Evolutionary conservation across 176 grass and related monocot genomes (phyloP), one percentile per base, ranked within the genome.

Genomic region (Bothriochloa decipiens): DNA sequence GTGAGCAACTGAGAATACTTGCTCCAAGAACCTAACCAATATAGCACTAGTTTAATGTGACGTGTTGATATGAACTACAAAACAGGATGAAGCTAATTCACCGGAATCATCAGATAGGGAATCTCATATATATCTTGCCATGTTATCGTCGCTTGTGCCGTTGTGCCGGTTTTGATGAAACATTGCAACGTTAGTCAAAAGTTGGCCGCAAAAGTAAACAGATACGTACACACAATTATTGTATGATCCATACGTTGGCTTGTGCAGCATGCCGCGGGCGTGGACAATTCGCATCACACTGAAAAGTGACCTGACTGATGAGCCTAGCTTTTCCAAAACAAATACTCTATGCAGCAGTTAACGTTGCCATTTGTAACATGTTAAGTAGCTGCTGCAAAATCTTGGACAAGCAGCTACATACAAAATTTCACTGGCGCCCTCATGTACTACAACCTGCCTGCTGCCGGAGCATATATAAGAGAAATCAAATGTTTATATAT

Each of bases 351-450:
- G n/a, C 53, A n/a, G 53, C 7, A 79, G 5, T 18, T 46, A 60
- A 75, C 65, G 15, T 36, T 37, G 78, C 88, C 83, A 71, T 71
- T 72, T 77, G 78, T 70, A 20, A 70, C 49, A 41, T 42, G 55
- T 20, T 65, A 4, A 70, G 33, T 11, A 25, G 28, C 25, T 47
- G 27, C 27, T 16, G 20, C 26, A 18, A 52, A 17, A 55, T 78
- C 40, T 14, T 10, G 37, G 36, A 76, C 47, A 75, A 33, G 46
- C 50, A 68, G 60, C 78, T 37, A 17, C 46, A 20, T 39, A 82
- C 73, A 78, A 40, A 88, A 78, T 10, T 68, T 18, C 50, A 22
- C 37, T 27, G 27, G 37, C 43, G 42, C 40, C 70, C 10, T 15
- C 41, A 72, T 6, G 41, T 41, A 27, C 12, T 41, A 27, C 12